phyloP scores from a whole-genome alignment of 495 filamentous ascomycete genomes.

The Hyaloscypha finlandica region DNA sequence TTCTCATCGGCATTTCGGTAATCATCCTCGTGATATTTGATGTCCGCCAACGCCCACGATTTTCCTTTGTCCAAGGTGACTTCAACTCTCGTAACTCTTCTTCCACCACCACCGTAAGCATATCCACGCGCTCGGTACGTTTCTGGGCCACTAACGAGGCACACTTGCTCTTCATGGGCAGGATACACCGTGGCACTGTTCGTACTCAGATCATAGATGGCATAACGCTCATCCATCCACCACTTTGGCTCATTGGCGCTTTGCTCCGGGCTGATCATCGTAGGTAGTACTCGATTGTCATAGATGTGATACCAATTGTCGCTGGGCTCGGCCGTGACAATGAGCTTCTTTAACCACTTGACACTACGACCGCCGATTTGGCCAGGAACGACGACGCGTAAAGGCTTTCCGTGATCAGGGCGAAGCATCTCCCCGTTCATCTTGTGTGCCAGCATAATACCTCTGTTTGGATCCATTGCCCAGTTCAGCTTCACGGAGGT shows the following conservation, averaged over 20 bases:
- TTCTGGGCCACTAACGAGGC: slow-evolving; percentile 47
- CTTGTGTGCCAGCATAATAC: slow-evolving; percentile 86
- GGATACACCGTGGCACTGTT: slow-evolving; percentile 86
- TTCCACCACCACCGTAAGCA: slow-evolving; percentile 89
- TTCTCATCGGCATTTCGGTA: slow-evolving; percentile 65
- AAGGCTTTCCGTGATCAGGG: slow-evolving; percentile 86
- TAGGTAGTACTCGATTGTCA: slow-evolving; percentile 90
- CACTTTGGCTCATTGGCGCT: slow-evolving; percentile 71
- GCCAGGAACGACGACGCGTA: slow-evolving; percentile 84
- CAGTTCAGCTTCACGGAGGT: slow-evolving; percentile 88
- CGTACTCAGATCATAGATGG: slow-evolving; percentile 90
- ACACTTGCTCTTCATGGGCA: slow-evolving; percentile 73
- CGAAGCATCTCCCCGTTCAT: slow-evolving; percentile 89
- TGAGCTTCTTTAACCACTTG: slow-evolving; percentile 89
- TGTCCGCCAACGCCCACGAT: slow-evolving; percentile 78
- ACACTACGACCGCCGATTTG: slow-evolving; percentile 95
- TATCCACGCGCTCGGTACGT: slow-evolving; percentile 76
- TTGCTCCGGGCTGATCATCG: slow-evolving; percentile 83
- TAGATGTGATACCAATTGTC: slow-evolving; percentile 98
- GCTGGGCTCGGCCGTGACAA: slow-evolving; percentile 76
- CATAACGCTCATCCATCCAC: slow-evolving; percentile 92
- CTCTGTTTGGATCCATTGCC: slow-evolving; percentile 81
- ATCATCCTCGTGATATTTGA: slow-evolving; percentile 84
- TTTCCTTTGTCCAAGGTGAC: slow-evolving; percentile 83
- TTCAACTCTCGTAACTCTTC: slow-evolving; percentile 80